Evolutionary conservation across 768 basidiomycete species (phyloP).

Genomic region (Naganishia kalamii): DNA sequence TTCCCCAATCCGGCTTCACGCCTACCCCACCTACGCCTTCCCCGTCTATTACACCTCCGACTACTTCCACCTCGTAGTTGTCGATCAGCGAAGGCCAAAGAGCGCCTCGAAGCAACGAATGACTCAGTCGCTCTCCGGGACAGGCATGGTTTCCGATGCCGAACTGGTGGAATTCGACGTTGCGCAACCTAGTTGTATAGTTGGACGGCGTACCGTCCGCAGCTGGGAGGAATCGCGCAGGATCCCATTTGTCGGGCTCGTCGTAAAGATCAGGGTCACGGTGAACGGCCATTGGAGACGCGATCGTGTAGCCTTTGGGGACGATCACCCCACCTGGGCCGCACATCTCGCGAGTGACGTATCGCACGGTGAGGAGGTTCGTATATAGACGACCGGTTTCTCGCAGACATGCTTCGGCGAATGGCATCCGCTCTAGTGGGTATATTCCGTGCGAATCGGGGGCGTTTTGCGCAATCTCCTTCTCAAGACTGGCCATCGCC

Average conservation of each 20-base stretch:
- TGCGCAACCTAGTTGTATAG: neutral
- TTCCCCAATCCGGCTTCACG: neutral
- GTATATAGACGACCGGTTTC: constrained; percentile 13
- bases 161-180: neutral
- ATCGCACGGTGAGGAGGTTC: neutral
- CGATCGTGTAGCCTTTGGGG: neutral
- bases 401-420: constrained; percentile 13
- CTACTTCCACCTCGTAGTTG: neutral
- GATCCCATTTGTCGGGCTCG: neutral
- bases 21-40: neutral
- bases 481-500: neutral
- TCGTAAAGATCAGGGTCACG: neutral
- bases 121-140: neutral
- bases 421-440: constrained; percentile 5
- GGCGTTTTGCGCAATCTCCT: neutral
- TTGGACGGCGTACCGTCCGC: too few species aligned
- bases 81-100: neutral
- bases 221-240: neutral
- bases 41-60: neutral
- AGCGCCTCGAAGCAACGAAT: neutral
- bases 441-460: neutral
- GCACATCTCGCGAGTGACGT: neutral
- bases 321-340: neutral
- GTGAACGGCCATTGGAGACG: neutral
- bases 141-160: neutral